A percentile compares a stretch with the other conserved stretches of the same genome.
These are phyloP conservation scores for Butyriboletus pseudospeciosus DNA, from an alignment of 1,284 basidiomycete species.

Conservation along the genomic window DNA sequence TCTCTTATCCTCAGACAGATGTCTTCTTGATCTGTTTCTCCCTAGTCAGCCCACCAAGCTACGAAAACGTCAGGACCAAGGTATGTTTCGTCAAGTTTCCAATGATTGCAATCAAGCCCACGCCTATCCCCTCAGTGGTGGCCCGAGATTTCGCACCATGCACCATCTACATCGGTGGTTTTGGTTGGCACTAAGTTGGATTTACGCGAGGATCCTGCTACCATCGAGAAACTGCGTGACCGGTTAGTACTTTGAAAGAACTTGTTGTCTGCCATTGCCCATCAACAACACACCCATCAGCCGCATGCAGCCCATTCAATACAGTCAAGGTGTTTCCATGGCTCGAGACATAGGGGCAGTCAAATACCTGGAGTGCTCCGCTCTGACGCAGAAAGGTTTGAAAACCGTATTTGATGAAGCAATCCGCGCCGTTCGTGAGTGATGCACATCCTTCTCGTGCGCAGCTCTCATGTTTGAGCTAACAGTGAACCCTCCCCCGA, in stretches of 20 bases:
- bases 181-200: conserved; percentile 98
- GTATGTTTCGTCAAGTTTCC: conserved; percentile 39
- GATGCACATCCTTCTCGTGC: conserved; percentile 5
- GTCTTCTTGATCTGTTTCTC: conserved; percentile 99
- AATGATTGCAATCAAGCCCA: conserved; percentile 7
- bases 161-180: conserved; percentile 90
- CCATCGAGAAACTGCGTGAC: conserved; percentile 90
- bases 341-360: conserved; percentile 92
- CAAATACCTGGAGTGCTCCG: conserved; percentile 96
- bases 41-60: conserved; percentile 93
- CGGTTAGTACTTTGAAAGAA: conserved; percentile 46
- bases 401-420: conserved; percentile 98
- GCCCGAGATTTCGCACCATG: conserved; percentile 95
- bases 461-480: conserved; percentile 12
- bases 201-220: conserved; percentile 89
- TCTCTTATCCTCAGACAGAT: conserved; percentile 99
- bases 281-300: conserved; percentile 39
- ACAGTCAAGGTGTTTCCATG: conserved; percentile 88
- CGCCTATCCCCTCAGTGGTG: conserved; percentile 66
- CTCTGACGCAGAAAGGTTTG: conserved; percentile 94
- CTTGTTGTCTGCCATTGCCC: background rate
- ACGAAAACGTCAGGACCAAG: conserved; percentile 98
- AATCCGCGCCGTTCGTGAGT: conserved; percentile 86
- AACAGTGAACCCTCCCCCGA: conserved; percentile 70
- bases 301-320: conserved; percentile 92